Evolutionary conservation across 2,329 filamentous ascomycete genomes (phyloP), one percentile per base, ranked within the genome.

Genomic region (Aspergillus vadensis): DNA sequence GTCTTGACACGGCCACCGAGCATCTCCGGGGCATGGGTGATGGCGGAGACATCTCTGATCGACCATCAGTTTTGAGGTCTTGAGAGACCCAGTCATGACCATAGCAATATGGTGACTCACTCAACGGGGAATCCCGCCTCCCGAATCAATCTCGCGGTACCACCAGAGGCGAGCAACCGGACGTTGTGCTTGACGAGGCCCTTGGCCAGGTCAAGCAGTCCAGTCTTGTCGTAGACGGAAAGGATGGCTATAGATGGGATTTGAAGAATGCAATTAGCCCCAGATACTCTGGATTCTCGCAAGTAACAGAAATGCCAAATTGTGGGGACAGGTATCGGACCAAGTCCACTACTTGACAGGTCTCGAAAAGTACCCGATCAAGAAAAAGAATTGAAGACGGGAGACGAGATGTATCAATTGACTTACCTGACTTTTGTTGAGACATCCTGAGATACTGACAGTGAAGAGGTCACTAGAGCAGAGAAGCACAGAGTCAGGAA

Each of bases 221-320:
- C 95, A 59, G 94, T 98, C 88, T 99, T 99, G 85, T 99, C 92
- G 77, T 95, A 98, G 83, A 98, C 95, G 67, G 94, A 98, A 76
- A 99, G 85, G 75, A 99, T 98, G 68, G 95, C 95, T 83, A 56
- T 61, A 59, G 27, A 55, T 21, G 49, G 23, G 17, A 44, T 23
- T 41, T n/a, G 44, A 47, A 14, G 41, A 15, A 53, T 7, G 17
- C 10, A 43, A 50, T 67, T 51, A 68, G 65, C 57, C 38, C 39
- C 27, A 25, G 48, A 50, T 47, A 9, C 41, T 32, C 48, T 23
- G 36, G 17, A 57, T 58, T 50, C 23, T 60, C 54, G 55, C 19
- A 43, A 57, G 38, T 55, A 58, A 59, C 64, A 58, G 43, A 60
- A 63, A 57, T 59, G 39, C 25, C 55, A 38, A 55, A 60, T 50